phyloP scores from a whole-genome alignment of 164 flowering plant genomes.

The Pachysandra terminalis region DNA sequence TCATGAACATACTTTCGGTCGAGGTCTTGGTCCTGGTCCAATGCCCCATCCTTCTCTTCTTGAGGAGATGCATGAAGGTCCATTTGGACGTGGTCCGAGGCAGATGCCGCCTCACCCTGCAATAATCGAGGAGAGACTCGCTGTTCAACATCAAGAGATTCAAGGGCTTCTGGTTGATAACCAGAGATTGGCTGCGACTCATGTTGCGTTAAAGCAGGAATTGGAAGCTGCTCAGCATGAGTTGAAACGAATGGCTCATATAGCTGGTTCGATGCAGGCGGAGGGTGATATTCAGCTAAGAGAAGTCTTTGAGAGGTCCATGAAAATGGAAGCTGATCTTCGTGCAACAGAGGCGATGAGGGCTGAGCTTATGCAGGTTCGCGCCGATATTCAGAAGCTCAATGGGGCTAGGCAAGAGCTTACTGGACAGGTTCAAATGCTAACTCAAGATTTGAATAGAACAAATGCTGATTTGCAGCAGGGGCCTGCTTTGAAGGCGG shows the following conservation, averaged over 20 bases:
- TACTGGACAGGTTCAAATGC: slow-evolving; percentile 52
- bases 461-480: slow-evolving; percentile 65
- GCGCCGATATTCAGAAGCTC: slow-evolving; percentile 68
- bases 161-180: slow-evolving; percentile 78
- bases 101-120: slow-evolving; percentile 62
- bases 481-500: slow-evolving; percentile 61
- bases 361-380: slow-evolving; percentile 65
- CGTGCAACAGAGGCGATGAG: slow-evolving; percentile 66
- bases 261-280: slow-evolving; percentile 41
- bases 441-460: slow-evolving; percentile 65
- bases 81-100: slow-evolving; percentile 37
- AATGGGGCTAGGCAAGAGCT: slow-evolving; percentile 64
- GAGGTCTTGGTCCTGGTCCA: slow-evolving; percentile 36
- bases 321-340: slow-evolving; percentile 67
- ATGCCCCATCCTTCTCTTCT: slow-evolving; percentile 61
- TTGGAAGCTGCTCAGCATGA: slow-evolving; percentile 67
- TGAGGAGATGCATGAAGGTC: slow-evolving; percentile 71
- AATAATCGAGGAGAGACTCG: slow-evolving; percentile 70
- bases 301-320: slow-evolving; percentile 68
- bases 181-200: slow-evolving; percentile 88
- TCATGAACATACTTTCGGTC: slow-evolving; percentile 48
- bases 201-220: slow-evolving; percentile 93
- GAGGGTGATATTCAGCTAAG: slow-evolving; percentile 73
- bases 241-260: slow-evolving; percentile 52
- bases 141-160: slow-evolving; percentile 73